These are phyloP conservation scores for Hermanozyma aechmeae DNA, from an alignment of 805 yeast species.

Conservation along the genomic window DNA sequence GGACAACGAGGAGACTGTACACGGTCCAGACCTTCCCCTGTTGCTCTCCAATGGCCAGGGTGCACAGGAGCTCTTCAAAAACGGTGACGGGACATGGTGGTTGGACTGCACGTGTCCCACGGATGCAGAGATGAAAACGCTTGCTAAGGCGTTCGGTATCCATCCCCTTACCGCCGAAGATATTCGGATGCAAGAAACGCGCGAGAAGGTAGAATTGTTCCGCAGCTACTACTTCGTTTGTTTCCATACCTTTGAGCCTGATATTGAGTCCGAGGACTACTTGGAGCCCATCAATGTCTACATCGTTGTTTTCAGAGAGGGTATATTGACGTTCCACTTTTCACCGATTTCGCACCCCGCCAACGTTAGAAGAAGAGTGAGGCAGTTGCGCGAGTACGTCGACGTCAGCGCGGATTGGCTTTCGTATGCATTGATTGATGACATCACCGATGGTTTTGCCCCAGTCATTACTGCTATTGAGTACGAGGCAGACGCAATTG, in stretches of 20 bases:
- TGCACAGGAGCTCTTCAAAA: constrained; percentile 59
- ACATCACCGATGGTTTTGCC: constrained; percentile 76
- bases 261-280: constrained; percentile 71
- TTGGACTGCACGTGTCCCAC: constrained; percentile 90
- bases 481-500: constrained; percentile 75
- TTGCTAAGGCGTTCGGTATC: constrained; percentile 90
- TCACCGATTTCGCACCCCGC: constrained; percentile 52
- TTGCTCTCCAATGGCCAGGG: constrained; percentile 57
- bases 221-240: constrained; percentile 86
- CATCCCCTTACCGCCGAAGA: constrained; percentile 98
- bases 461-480: constrained; percentile 73
- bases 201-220: constrained; percentile 94
- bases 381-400: constrained; percentile 71
- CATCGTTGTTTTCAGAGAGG: constrained; percentile 52
- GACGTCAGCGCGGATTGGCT: constrained; percentile 76
- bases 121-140: constrained; percentile 85
- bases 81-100: constrained; percentile 88
- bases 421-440: constrained; percentile 76
- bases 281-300: constrained; percentile 67
- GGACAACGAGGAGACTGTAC: constrained; percentile 78
- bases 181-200: constrained; percentile 90
- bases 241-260: constrained; percentile 93
- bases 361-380: constrained; percentile 72
- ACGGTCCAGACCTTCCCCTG: constrained; percentile 80
- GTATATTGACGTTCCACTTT: constrained; percentile 52